Base-by-base conservation (phyloP, 2,329 filamentous ascomycete genomes). In the Metarhizium humberi region DNA sequence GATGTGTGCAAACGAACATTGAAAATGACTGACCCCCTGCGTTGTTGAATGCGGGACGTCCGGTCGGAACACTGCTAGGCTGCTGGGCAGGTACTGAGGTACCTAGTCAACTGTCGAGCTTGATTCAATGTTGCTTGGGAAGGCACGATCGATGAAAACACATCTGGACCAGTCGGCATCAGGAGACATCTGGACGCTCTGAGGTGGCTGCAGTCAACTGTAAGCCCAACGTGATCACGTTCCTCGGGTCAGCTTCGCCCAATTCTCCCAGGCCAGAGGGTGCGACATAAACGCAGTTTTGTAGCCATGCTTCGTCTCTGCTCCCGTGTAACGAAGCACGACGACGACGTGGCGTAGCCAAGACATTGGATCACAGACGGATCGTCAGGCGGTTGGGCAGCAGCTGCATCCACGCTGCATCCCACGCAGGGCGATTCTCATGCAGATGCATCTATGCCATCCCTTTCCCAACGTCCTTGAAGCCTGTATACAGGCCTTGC, bases 341-440 rank as follows among this genome's bases (percentile, higher is more conserved):
- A 16, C 45, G 25, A 48, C 45, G 25, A 48, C 30, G 51, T 32
- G 51, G 51, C 51, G 30, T 38, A 40, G n/a, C 20, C 43, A 10
- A 38, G 1, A 47, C 43, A 20, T 40, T 8, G 18, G 18, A 45
- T 18, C 34, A n/a, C 48, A 11, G n/a, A 32, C n/a, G 36, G 16
- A 40, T 16, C 45, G 11, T 53, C 34, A 20, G 30, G 16, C 36
- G 32, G 52, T 53, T 53, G 52, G 52, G 52, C 43, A 43, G n/a
- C 52, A 48, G 45, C 45, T 53, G 52, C 45, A 38, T 36, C 45
- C 20, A 10, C 42, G 20, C 6, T 40, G n/a, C 50, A 45, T 52
- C 25, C 42, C 32, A 52, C 20, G 52, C 51, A 53, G 51, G 51
- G 51, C 51, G 51, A 25, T 25, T 40, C 40, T 16, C 38, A 32